Evolutionary conservation across 2,329 filamentous ascomycete genomes (phyloP).

Genomic region (Westerdykella aurantiaca): DNA sequence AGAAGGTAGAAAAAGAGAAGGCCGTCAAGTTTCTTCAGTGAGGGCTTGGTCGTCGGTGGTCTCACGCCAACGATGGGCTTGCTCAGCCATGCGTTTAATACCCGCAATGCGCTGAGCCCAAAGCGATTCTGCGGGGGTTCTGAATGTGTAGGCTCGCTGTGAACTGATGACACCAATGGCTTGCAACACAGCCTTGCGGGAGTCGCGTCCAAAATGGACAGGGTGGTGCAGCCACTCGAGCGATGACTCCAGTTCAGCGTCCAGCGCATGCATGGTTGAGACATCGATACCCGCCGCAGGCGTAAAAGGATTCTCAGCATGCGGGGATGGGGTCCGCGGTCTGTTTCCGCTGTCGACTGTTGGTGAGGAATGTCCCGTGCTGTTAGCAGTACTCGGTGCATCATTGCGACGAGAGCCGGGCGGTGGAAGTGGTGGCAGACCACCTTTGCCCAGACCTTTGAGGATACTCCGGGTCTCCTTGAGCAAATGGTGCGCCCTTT

Average conservation of each 20-base stretch:
- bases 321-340: slow-evolving; percentile 34
- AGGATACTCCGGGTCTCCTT: slow-evolving; percentile 92
- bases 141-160: slow-evolving; percentile 88
- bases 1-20: neutral
- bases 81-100: slow-evolving; percentile 73
- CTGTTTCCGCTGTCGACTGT: slow-evolving; percentile 33
- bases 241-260: slow-evolving; percentile 82
- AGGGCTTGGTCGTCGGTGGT: slow-evolving; percentile 65
- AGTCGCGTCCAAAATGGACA: slow-evolving; percentile 88
- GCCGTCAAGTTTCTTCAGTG: slow-evolving; percentile 45
- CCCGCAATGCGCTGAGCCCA: slow-evolving; percentile 82
- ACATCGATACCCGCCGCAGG: slow-evolving; percentile 73
- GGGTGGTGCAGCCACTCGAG: slow-evolving; percentile 98
- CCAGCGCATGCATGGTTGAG: slow-evolving; percentile 75
- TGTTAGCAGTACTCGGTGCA: slow-evolving; percentile 37
- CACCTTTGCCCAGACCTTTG: slow-evolving; percentile 91
- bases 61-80: slow-evolving; percentile 87
- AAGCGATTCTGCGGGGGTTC: slow-evolving; percentile 79
- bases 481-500: slow-evolving; percentile 85
- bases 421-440: slow-evolving; percentile 80
- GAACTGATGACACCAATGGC: slow-evolving; percentile 95
- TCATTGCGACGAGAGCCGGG: slow-evolving; percentile 40
- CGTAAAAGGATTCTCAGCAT: slow-evolving; percentile 46
- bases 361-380: slow-evolving; percentile 34
- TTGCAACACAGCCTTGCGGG: slow-evolving; percentile 90